Evolutionary conservation across 2,329 filamentous ascomycete species (phyloP), one percentile per base, ranked within the genome.

Genomic region (Elsinoe ampelina): DNA sequence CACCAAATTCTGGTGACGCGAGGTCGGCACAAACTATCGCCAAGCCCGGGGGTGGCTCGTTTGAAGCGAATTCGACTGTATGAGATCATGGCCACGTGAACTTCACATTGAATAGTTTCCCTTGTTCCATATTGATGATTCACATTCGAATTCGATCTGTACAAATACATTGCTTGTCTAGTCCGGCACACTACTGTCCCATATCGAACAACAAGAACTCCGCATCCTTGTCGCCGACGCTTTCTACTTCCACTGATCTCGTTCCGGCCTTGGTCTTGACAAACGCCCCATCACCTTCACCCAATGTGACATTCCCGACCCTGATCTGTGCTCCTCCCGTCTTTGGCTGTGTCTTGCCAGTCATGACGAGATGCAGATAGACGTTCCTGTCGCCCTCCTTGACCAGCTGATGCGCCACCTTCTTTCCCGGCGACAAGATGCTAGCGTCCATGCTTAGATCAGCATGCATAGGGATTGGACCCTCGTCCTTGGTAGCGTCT

Each of bases 371-470:
- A 70, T 95, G 89, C 35, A 93, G 72, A 69, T 85, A 95, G 1
- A 95, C 80, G 73, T 93, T 91, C 65, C 82, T 71, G 57, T 75
- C 73, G 2, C 83, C 79, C 64, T 82, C 71, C 2, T 71, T 83
- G 10, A 90, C 89, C 17, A 92, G 73, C 7, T 77, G 81, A 80
- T 90, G 93, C 63, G 80, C 78, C 58, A 92, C 91, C 41, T 72
- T 78, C 65, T 77, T 77, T 26, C 79, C 77, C 0, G 86, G 83
- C 6, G 76, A 78, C 57, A 95, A 80, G 57, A 95, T 82, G 5
- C 83, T 84, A 0, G 89, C 89, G 35, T 81, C 83, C 87, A 95
- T 93, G 59, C 86, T 83, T 52, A 95, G 79, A 72, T 95, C 89
- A 10, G 89, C 86, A 67, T 95, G 86, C 57, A 95, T 85, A 6